Base-by-base conservation (phyloP, 2,329 filamentous ascomycete genomes). In the Diaporthe vaccinii region DNA sequence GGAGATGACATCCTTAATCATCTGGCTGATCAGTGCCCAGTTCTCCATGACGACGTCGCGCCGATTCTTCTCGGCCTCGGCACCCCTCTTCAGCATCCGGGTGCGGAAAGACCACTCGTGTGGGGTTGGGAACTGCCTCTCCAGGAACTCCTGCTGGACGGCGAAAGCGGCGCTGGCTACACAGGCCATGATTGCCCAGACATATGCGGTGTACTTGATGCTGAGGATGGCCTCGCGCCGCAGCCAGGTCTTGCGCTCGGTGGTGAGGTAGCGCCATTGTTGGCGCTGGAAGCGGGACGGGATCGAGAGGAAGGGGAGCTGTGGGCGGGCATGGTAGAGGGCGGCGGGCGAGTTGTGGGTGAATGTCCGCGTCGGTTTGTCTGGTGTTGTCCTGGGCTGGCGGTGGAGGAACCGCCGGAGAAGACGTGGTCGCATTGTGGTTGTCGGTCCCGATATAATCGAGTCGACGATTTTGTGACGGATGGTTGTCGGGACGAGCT, bases 81-180 rank as follows among this genome's bases (percentile, higher is more conserved):
- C 93, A 69, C 90, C 89, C 55, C 95, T 90, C 77, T 94, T 88
- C 53, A 89, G 87, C 84, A 93, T 90, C 34, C 95, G 88, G 61
- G 93, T 94, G 78, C 91, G 84, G 83, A 92, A 93, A 0, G 86
- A 86, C 95, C 96, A 98, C 82, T 98, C 96, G 36, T 90, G 89
- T 1, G 96, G 96, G 1, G 95, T 96, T 0, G 95, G 95, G 82
- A 93, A 94, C 71, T 90, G 87, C 65, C 93, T 89, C 84, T 98
- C 95, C 59, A 94, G 87, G 76, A 89, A 86, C 83, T 98, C 95
- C 80, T 96, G 93, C 80, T 93, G 88, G 49, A 95, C 82, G 22
- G 92, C 92, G 77, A 92, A 90, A 78, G 89, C 89, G 53, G 92
- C 90, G 14, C 93, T 85, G 53, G 90, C 85, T 57, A 91, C 83